These are phyloP conservation scores for Lignosus rhinocerotis DNA, from an alignment of 1,284 basidiomycete genomes.

Conservation along the genomic window DNA sequence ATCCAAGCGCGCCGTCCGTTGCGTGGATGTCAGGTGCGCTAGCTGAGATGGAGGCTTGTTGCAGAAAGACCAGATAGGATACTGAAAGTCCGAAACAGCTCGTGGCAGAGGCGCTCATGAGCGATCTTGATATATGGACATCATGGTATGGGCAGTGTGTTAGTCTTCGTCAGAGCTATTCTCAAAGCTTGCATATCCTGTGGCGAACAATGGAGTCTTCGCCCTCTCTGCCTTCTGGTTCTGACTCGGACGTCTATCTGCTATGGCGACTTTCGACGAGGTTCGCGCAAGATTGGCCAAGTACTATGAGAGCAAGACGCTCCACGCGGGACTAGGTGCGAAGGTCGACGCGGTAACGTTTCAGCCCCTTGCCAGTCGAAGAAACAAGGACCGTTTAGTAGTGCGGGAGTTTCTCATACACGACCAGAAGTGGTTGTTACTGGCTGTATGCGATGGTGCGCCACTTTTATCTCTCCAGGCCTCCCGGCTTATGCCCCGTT, in stretches of 20 bases:
- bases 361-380: slow-evolving; percentile 2
- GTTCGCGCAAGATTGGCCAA: slow-evolving; percentile 5
- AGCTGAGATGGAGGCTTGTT: neutral
- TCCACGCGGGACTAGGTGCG: neutral
- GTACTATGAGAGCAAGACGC: neutral
- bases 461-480: neutral
- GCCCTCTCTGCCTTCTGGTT: neutral
- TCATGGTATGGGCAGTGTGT: slow-evolving; percentile 12
- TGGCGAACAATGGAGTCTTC: neutral
- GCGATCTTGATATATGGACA: slow-evolving; percentile 6
- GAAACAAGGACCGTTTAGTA: slow-evolving; percentile 10
- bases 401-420: neutral
- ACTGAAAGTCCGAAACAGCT: neutral
- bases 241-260: neutral
- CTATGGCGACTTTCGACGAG: slow-evolving; percentile 6
- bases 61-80: neutral
- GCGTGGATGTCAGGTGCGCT: neutral
- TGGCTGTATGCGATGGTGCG: slow-evolving; percentile 14
- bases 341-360: slow-evolving; percentile 13
- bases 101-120: slow-evolving; percentile 3
- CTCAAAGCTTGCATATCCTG: neutral
- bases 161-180: neutral
- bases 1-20: slow-evolving; percentile 6
- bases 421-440: slow-evolving; percentile 6
- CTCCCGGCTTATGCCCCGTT: too few relatives aligned